Evolutionary conservation across 257 asterid species (phyloP).

Genomic region (Agastache rugosa): DNA sequence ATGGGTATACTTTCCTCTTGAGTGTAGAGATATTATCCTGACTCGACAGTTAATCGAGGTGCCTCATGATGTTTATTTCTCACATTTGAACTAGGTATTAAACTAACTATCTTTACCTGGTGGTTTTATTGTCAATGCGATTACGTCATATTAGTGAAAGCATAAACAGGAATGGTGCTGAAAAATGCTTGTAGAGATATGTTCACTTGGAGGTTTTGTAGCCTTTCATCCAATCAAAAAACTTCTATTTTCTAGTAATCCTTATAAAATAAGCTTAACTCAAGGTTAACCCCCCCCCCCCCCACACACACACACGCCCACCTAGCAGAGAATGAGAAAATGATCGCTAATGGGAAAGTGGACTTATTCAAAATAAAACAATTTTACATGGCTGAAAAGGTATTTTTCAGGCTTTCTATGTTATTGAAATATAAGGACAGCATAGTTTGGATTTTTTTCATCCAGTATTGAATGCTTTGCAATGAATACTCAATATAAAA

Average conservation of each 20-base stretch:
- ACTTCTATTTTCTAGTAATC: too few species aligned
- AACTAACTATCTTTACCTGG: neutral
- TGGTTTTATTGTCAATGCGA: neutral
- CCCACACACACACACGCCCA: too few species aligned
- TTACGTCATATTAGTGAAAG: neutral
- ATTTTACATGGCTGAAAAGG: too few species aligned
- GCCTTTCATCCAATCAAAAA: too few species aligned
- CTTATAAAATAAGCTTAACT: too few species aligned
- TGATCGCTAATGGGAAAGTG: too few species aligned
- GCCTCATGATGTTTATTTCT: neutral
- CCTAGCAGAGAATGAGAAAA: too few species aligned
- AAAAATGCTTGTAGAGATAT: too few species aligned
- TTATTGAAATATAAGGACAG: slow-evolving; percentile 1
- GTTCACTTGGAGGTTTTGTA: too few species aligned
- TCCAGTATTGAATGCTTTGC: neutral
- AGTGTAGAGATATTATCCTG: slow-evolving; percentile 13
- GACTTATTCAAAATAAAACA: too few species aligned
- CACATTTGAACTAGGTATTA: neutral
- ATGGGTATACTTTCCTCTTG: slow-evolving; percentile 3
- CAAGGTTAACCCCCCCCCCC: too few species aligned
- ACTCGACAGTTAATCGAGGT: neutral
- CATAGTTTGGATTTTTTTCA: neutral
- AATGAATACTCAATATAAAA: neutral
- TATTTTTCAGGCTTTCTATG: neutral
- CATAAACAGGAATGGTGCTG: neutral